Conservation (phyloP, 805 yeast species). For the Wickerhamomyces xylosicus region DNA sequence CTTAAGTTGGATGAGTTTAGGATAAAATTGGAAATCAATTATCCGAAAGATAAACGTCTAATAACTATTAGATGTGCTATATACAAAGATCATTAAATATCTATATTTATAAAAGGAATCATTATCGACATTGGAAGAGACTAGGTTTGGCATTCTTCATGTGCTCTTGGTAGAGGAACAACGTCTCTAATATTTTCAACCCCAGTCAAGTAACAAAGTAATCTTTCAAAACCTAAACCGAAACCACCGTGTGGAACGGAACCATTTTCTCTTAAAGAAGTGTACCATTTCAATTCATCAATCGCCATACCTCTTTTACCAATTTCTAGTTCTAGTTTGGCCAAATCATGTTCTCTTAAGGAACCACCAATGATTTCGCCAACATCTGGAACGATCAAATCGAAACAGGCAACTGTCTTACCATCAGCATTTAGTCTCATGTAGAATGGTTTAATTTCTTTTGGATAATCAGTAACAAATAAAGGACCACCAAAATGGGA, state of each 20-base stretch:
- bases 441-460: slow-evolving; percentile 74
- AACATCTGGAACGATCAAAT: slow-evolving; percentile 77
- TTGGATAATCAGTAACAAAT: slow-evolving; percentile 85
- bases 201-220: slow-evolving; percentile 62
- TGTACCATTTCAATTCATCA: slow-evolving; percentile 65
- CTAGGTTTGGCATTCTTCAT: slow-evolving; percentile 31
- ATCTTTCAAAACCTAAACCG: slow-evolving; percentile 89
- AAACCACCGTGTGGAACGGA: slow-evolving; percentile 93
- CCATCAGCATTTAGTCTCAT: slow-evolving; percentile 51
- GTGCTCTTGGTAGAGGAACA: slow-evolving; percentile 77
- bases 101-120: no score
- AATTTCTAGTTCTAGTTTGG: slow-evolving; percentile 39
- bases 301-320: slow-evolving; percentile 42
- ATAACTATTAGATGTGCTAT: no score
- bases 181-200: slow-evolving; percentile 79
- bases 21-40: no score
- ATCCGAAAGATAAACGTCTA: no score
- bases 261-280: slow-evolving; percentile 65
- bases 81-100: no score
- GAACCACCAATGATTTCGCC: slow-evolving; percentile 97
- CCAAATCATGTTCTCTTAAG: slow-evolving; percentile 65
- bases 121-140: neutral
- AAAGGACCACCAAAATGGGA: slow-evolving; percentile 60
- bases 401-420: slow-evolving; percentile 81
- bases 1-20: no score